A percentile compares a stretch with the other conserved stretches of the same genome.
These are phyloP conservation scores for Phytophthora chlamydospora DNA, from an alignment of 352 stramenopile species.

Conservation along the genomic window DNA sequence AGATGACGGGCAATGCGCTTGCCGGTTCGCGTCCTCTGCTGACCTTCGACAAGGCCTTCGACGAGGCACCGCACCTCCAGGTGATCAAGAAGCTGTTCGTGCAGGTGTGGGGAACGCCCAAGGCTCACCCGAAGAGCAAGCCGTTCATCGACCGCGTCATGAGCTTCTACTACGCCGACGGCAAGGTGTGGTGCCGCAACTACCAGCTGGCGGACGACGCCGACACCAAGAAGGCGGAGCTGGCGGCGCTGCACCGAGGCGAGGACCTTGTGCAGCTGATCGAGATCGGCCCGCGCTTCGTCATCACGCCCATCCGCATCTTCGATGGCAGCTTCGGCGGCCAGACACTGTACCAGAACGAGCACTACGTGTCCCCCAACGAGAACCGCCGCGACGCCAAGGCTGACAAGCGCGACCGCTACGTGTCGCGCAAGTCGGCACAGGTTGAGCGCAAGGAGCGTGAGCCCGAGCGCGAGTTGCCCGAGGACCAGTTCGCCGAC, in stretches of 20 bases:
- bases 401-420: slow-evolving; percentile 93
- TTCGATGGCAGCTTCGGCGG: slow-evolving; percentile 99
- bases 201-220: slow-evolving; percentile 93
- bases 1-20: slow-evolving; percentile 99
- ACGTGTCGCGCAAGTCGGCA: slow-evolving; percentile 91
- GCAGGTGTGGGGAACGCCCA: slow-evolving; percentile 95
- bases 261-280: slow-evolving; percentile 96
- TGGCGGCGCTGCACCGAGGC: slow-evolving; percentile 81
- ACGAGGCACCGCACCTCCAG: slow-evolving; percentile 91
- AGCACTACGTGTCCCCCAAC: slow-evolving; percentile 98
- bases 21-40: slow-evolving; percentile 97
- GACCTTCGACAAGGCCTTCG: slow-evolving; percentile 96
- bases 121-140: slow-evolving; percentile 99
- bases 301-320: slow-evolving; percentile 98
- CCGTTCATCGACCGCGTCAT: slow-evolving; percentile 99
- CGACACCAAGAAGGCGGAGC: slow-evolving; percentile 92
- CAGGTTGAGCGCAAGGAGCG: slow-evolving; percentile 84
- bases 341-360: slow-evolving; percentile 98
- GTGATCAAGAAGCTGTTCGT: slow-evolving; percentile 98
- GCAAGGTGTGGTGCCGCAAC: slow-evolving; percentile 99
- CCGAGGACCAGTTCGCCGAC: slow-evolving; percentile 86
- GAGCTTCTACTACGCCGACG: slow-evolving; percentile 95
- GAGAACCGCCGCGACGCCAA: slow-evolving; percentile 88
- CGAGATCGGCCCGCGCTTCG: slow-evolving; percentile 99
- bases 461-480: slow-evolving; percentile 65